Evolutionary conservation across 2,329 filamentous ascomycete species (phyloP), one percentile per base, ranked within the genome.

Genomic region (Colletotrichum euphorbiae): DNA sequence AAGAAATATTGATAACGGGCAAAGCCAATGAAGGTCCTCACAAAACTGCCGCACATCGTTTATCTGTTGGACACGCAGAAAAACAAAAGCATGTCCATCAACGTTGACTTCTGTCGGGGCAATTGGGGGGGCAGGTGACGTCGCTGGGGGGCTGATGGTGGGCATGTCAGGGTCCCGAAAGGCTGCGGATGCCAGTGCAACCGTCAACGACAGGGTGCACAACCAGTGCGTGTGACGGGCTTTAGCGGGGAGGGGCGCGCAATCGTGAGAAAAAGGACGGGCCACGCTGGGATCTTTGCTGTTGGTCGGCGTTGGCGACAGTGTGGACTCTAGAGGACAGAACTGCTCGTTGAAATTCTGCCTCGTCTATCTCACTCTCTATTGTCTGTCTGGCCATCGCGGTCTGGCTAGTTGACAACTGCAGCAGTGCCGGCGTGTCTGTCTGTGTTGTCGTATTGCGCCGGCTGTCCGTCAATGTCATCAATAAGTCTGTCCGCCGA

Each of bases 131-230:
- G 58, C 51, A 40, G 61, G 61, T 69, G 66, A 69, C 54, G 66
- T 69, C 66, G 66, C 61, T 42, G 55, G 43, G 65, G 65, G 54
- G 40, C 54, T 48, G 38, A 28, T 60, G 57, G 40, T 67, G 51
- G 59, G 45, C 64, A 15, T 31, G 59, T 63, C 64, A 63, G 59
- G 64, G 64, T 57, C 51, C 38, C 21, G 15, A 51, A 48, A 58
- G 38, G n/a, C 65, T 21, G 40, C 46, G 63, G 63, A 66, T 62
- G 57, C 46, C 57, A 62, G 63, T 64, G 61, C 65, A 28, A n/a
- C n/a, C n/a, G n/a, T n/a, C n/a, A n/a, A 58, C 40, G 50, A 66
- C 57, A 66, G 48, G 57, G 57, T 28, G 21, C 42, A 58, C 28
- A 8, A 28, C 5, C n/a, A 48, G 57, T 62, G 50, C 63, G 50